Evolutionary conservation across 2,329 filamentous ascomycete genomes (phyloP).

Genomic region (Sporothrix pseudoabietina): DNA sequence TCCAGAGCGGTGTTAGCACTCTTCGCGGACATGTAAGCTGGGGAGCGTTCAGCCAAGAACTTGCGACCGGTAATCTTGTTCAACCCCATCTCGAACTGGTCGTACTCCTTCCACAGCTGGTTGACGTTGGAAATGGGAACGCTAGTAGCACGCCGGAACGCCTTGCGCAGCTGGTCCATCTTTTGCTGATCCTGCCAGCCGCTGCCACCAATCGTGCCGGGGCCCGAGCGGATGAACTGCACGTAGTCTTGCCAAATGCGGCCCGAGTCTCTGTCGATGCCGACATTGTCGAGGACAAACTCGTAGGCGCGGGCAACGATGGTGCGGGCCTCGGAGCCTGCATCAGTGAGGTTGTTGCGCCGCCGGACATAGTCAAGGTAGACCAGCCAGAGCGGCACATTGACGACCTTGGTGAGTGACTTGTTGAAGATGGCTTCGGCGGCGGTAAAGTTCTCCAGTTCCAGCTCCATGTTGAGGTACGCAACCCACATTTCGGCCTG

Average conservation of each 20-base stretch:
- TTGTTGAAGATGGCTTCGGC: slow-evolving; percentile 81
- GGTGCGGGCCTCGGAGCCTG: slow-evolving; percentile 72
- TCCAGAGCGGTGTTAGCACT: slow-evolving; percentile 88
- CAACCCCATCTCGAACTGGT: slow-evolving; percentile 89
- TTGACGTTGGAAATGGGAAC: slow-evolving; percentile 84
- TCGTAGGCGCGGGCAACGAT: slow-evolving; percentile 87
- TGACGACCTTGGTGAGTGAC: slow-evolving; percentile 75
- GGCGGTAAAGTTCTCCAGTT: slow-evolving; percentile 76
- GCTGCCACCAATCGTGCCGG: slow-evolving; percentile 79
- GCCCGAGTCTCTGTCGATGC: slow-evolving; percentile 87
- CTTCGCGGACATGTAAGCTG: slow-evolving; percentile 93
- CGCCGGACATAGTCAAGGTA: slow-evolving; percentile 96
- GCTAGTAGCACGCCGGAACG: slow-evolving; percentile 86
- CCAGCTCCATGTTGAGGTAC: slow-evolving; percentile 86
- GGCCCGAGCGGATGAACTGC: slow-evolving; percentile 85
- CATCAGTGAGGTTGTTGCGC: slow-evolving; percentile 84
- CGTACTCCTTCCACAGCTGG: slow-evolving; percentile 93
- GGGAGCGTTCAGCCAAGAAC: slow-evolving; percentile 88
- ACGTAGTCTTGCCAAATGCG: slow-evolving; percentile 94
- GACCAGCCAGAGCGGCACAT: slow-evolving; percentile 85
- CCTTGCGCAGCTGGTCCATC: slow-evolving; percentile 89
- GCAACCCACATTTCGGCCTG: slow-evolving; percentile 93
- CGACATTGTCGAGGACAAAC: slow-evolving; percentile 85
- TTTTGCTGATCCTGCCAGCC: slow-evolving; percentile 98
- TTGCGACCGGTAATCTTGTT: slow-evolving; percentile 95